Conservation (phyloP, 352 stramenopile species). For the Aphanomyces invadans region DNA sequence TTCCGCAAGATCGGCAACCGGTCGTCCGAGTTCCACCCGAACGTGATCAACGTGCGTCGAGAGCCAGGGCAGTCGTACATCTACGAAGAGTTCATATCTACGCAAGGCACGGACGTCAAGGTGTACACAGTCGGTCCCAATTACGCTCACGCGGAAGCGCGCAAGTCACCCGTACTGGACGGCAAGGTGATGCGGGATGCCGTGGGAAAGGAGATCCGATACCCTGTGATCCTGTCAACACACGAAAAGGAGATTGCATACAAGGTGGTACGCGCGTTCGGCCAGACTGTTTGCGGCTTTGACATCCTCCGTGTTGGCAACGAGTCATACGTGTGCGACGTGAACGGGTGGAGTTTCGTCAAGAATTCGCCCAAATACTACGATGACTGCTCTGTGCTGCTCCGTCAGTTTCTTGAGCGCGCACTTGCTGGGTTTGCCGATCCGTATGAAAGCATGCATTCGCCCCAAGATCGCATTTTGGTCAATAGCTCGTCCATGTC, state of each 20-base stretch:
- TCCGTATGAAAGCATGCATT: constrained; percentile 19
- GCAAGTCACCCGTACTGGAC: constrained; percentile 98
- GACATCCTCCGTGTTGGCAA: constrained; percentile 94
- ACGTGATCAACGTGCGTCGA: constrained; percentile 92
- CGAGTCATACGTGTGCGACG: constrained; percentile 97
- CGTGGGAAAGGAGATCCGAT: constrained; percentile 98
- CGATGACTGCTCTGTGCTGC: constrained; percentile 94
- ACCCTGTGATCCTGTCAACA: constrained; percentile 97
- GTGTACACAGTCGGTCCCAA: constrained; percentile 98
- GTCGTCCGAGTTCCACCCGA: constrained; percentile 91
- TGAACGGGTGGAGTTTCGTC: constrained; percentile 99
- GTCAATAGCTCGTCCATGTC: constrained; percentile 23
- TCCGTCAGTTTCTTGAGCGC: constrained; percentile 76
- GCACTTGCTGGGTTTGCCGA: constrained; percentile 33
- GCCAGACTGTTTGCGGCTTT: constrained; percentile 97
- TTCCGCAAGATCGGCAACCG: constrained; percentile 96
- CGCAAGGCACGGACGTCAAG: constrained; percentile 99
- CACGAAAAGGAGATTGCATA: constrained; percentile 98
- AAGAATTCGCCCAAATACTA: constrained; percentile 99
- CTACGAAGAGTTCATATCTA: constrained; percentile 98
- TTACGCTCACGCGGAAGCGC: constrained; percentile 99
- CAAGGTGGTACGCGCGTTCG: constrained; percentile 72
- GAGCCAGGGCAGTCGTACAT: constrained; percentile 88
- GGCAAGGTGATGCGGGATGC: constrained; percentile 95
- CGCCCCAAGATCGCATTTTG: constrained; percentile 7